These are phyloP conservation scores for Fusarium fujikuroi DNA, from an alignment of 2,329 filamentous ascomycete species.

Conservation along the genomic window DNA sequence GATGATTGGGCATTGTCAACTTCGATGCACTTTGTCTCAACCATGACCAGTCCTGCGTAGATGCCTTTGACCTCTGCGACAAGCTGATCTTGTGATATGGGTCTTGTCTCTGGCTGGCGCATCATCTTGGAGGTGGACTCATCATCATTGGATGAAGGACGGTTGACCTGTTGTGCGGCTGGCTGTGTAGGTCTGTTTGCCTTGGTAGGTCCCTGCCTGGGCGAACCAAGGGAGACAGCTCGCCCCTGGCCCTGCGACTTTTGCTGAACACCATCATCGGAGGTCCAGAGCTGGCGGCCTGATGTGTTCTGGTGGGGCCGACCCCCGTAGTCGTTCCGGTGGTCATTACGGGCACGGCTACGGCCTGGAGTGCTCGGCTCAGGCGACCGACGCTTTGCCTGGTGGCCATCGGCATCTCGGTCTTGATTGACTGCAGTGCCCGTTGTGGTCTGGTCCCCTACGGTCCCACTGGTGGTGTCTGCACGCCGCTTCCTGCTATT, in stretches of 20 bases:
- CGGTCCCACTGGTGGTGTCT: neutral
- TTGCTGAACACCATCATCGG: constrained; percentile 35
- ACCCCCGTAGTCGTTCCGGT: constrained; percentile 36
- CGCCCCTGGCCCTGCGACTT: constrained; percentile 19
- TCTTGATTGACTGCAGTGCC: neutral
- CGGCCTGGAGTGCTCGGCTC: constrained; percentile 21
- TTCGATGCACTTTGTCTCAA: constrained; percentile 88
- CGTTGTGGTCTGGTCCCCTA: neutral
- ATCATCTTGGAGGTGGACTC: constrained; percentile 27
- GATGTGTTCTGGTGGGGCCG: constrained; percentile 32
- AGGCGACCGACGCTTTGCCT: constrained; percentile 45
- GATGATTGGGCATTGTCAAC: constrained; percentile 73
- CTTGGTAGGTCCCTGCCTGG: constrained; percentile 11
- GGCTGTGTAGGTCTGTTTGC: constrained; percentile 2
- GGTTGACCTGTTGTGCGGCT: constrained; percentile 1
- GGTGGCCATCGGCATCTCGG: constrained; percentile 24
- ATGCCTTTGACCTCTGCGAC: constrained; percentile 85
- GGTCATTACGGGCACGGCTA: constrained; percentile 25
- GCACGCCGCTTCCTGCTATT: constrained; percentile 15
- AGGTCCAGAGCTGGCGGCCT: constrained; percentile 45
- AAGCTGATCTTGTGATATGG: constrained; percentile 80
- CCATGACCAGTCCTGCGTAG: constrained; percentile 84
- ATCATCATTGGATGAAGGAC: constrained; percentile 5
- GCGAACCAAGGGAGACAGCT: constrained; percentile 6
- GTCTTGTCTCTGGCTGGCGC: constrained; percentile 27